Conservation (phyloP, 352 stramenopile species). For the Phytophthora palmivora region DNA sequence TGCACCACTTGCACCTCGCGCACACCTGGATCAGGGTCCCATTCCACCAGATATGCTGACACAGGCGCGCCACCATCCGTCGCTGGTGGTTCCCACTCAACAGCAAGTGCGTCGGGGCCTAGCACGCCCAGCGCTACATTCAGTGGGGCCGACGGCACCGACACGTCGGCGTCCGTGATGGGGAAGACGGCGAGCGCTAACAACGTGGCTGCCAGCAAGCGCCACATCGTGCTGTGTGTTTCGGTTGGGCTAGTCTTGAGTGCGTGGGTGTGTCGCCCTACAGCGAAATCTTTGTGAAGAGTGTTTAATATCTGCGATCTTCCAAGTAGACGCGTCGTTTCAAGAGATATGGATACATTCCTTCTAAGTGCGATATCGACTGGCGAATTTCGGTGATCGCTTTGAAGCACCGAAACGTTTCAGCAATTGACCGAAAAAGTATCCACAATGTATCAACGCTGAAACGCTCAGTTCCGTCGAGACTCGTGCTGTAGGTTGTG, state of each 20-base stretch:
- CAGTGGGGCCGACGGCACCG: conserved; percentile 55
- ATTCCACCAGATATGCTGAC: conserved; percentile 89
- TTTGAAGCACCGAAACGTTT: neutral
- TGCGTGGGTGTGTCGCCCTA: neutral
- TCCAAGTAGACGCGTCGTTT: conserved; percentile 9
- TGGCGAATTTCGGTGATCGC: neutral
- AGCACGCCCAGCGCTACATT: conserved; percentile 74
- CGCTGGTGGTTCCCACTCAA: conserved; percentile 78
- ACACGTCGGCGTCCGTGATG: conserved; percentile 15
- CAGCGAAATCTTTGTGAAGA: conserved; percentile 13
- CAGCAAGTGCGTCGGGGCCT: conserved; percentile 72
- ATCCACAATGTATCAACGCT: neutral
- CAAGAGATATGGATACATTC: conserved; percentile 21
- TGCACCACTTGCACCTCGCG: conserved; percentile 90
- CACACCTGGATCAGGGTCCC: conserved; percentile 90
- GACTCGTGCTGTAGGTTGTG: no score
- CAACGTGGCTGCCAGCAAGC: conserved; percentile 5
- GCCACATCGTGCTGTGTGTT: conserved; percentile 16
- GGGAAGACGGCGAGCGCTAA: conserved; percentile 9
- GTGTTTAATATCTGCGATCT: conserved; percentile 4
- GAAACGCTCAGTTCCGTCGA: no score
- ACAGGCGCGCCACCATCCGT: conserved; percentile 80
- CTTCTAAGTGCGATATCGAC: neutral
- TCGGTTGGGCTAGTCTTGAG: neutral
- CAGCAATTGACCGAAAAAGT: neutral